Conservation (phyloP, 1,284 basidiomycete species). For the Sporisorium graminicola region DNA sequence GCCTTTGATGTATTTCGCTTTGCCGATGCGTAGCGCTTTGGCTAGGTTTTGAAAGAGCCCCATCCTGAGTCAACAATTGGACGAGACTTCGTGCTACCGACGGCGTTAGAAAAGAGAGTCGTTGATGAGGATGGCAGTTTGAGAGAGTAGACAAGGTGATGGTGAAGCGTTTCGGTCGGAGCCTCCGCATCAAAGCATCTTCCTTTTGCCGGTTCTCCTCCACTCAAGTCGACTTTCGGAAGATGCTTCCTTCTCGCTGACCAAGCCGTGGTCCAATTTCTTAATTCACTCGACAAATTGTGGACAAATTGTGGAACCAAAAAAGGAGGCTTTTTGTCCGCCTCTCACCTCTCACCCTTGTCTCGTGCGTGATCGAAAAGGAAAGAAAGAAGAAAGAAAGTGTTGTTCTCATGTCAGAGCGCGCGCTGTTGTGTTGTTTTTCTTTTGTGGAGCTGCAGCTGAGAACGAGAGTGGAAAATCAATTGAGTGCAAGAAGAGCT, state of each 20-base stretch:
- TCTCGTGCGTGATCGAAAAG: constrained; percentile 24
- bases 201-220: too few relatives aligned
- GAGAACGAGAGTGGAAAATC: constrained; percentile 28
- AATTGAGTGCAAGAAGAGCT: background rate
- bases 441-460: constrained; percentile 7
- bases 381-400: constrained; percentile 1
- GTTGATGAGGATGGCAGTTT: background rate
- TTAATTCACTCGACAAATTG: background rate
- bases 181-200: too few relatives aligned
- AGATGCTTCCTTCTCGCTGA: constrained; percentile 8
- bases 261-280: constrained; percentile 1
- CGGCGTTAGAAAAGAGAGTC: background rate
- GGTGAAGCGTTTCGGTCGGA: background rate
- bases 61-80: constrained; percentile 3
- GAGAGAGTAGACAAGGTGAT: background rate
- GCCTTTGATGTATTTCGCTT: constrained; percentile 57
- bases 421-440: constrained; percentile 9
- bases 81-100: background rate
- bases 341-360: background rate
- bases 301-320: background rate
- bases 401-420: constrained; percentile 17
- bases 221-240: background rate
- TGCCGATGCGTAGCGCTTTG: constrained; percentile 53
- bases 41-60: constrained; percentile 26
- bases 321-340: background rate